A percentile compares a stretch with the other conserved stretches of the same genome.
These are phyloP conservation scores for Penicillium sp. DNA, from an alignment of 2,329 filamentous ascomycete species.

Conservation along the genomic window DNA sequence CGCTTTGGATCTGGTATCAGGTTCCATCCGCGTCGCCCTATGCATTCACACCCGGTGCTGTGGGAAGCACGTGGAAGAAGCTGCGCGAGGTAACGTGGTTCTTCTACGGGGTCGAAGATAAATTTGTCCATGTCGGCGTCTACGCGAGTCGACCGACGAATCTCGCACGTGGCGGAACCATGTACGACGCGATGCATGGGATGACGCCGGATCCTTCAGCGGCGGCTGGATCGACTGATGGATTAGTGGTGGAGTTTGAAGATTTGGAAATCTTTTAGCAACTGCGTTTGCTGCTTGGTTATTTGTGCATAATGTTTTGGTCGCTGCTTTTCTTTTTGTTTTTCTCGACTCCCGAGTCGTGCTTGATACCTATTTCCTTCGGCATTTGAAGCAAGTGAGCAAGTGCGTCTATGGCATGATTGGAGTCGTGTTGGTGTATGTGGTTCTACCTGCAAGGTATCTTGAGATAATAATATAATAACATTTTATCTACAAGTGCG, in stretches of 20 bases:
- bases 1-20: slow-evolving; percentile 55
- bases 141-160: slow-evolving; percentile 54
- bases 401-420: slow-evolving; percentile 20
- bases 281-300: no score
- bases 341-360: slow-evolving; percentile 5
- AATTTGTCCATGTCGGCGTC: slow-evolving; percentile 53
- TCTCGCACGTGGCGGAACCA: slow-evolving; percentile 36
- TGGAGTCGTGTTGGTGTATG: slow-evolving; percentile 13
- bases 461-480: no score
- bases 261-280: slow-evolving; percentile 46
- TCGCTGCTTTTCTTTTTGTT: no score
- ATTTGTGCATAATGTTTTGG: no score
- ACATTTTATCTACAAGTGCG: no score
- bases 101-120: slow-evolving; percentile 56
- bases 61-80: slow-evolving; percentile 50
- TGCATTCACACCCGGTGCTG: slow-evolving; percentile 34
- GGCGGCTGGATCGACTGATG: slow-evolving; percentile 29
- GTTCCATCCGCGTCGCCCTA: slow-evolving; percentile 36
- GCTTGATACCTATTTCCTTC: slow-evolving; percentile 15
- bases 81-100: slow-evolving; percentile 57
- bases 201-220: slow-evolving; percentile 21
- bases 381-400: slow-evolving; percentile 20
- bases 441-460: slow-evolving; percentile 1
- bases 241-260: slow-evolving; percentile 47
- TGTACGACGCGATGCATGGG: slow-evolving; percentile 39